These are phyloP conservation scores for Fomitiporia mediterranea DNA, from an alignment of 1,284 basidiomycete species.

Conservation along the genomic window DNA sequence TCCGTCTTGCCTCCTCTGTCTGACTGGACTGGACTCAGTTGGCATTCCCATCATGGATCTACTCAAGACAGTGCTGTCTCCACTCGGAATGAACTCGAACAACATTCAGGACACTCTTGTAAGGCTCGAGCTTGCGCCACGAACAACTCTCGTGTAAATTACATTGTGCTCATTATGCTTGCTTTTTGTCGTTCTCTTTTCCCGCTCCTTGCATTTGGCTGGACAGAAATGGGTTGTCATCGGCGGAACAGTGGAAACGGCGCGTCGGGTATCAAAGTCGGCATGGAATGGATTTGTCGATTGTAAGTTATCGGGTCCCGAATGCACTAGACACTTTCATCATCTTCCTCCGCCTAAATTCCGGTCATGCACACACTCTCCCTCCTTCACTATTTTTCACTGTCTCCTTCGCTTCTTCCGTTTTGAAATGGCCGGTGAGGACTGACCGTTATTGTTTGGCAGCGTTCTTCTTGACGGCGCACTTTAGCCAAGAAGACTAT, in stretches of 20 bases:
- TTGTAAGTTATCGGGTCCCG: slow-evolving; percentile 44
- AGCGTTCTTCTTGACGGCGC: slow-evolving; percentile 85
- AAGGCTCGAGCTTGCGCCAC: slow-evolving; percentile 23
- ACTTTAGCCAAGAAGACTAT: slow-evolving; percentile 81
- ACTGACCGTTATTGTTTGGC: slow-evolving; percentile 17
- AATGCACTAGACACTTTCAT: neutral
- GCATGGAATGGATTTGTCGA: slow-evolving; percentile 85
- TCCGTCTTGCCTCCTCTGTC: slow-evolving; percentile 23
- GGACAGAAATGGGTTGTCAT: slow-evolving; percentile 72
- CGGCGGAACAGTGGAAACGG: slow-evolving; percentile 74
- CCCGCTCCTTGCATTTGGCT: neutral
- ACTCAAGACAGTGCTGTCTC: slow-evolving; percentile 55
- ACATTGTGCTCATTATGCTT: neutral
- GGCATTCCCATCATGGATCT: slow-evolving; percentile 44
- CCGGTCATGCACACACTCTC: neutral
- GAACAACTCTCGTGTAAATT: neutral
- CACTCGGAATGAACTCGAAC: slow-evolving; percentile 50
- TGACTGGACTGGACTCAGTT: slow-evolving; percentile 8
- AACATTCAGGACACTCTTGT: slow-evolving; percentile 63
- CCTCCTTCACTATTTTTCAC: neutral
- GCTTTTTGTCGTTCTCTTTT: neutral
- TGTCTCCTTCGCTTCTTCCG: neutral
- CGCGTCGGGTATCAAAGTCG: slow-evolving; percentile 65
- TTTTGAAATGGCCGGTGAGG: slow-evolving; percentile 4
- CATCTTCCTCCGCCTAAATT: neutral